Conservation (phyloP, 768 basidiomycete genomes). For the Lactarius pseudohatsudake region DNA sequence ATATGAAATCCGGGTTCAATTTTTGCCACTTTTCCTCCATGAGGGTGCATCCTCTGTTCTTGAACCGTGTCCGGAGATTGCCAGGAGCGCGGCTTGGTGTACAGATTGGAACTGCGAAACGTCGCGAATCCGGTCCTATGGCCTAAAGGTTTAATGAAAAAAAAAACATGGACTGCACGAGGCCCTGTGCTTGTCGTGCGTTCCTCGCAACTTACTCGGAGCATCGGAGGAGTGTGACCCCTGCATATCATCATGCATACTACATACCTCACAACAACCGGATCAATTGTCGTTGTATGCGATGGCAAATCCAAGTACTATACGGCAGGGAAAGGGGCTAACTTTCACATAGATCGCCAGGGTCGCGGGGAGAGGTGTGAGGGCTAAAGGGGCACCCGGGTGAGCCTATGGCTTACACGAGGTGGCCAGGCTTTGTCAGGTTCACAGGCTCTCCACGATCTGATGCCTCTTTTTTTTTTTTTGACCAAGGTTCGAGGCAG, state of each 20-base stretch:
- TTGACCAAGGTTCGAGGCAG: background rate
- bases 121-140: background rate
- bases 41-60: background rate
- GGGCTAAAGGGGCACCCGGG: background rate
- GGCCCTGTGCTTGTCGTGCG: background rate
- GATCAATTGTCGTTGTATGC: constrained; percentile 2
- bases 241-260: background rate
- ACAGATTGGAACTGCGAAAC: background rate
- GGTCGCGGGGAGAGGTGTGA: constrained; percentile 1
- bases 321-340: constrained; percentile 10
- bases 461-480: background rate
- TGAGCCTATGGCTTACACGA: constrained; percentile 7
- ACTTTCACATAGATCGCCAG: background rate
- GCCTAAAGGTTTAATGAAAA: background rate
- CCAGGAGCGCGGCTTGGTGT: background rate
- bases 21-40: background rate
- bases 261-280: background rate
- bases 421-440: constrained; percentile 1
- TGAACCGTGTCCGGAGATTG: background rate
- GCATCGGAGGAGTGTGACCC: background rate
- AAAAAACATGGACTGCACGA: background rate
- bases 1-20: background rate
- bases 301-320: background rate
- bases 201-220: background rate
- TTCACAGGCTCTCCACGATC: background rate